Evolutionary conservation across 495 filamentous ascomycete species (phyloP).

Genomic region (Hypoxylon rickii): DNA sequence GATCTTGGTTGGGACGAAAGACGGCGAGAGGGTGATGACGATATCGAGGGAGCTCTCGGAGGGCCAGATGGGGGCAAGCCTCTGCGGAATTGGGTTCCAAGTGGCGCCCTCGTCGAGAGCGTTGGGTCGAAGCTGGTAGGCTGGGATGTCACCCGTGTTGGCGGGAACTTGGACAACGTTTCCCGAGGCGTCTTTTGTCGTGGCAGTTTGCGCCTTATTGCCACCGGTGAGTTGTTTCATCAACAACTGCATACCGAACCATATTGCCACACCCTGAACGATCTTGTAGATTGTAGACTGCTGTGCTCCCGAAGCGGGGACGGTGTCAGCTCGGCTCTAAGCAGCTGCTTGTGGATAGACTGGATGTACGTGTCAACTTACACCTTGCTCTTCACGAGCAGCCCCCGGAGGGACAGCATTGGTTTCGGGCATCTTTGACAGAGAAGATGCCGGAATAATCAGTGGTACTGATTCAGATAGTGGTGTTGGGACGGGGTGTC

Average conservation of each 20-base stretch:
- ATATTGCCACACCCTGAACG: conserved; percentile 46
- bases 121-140: conserved; percentile 67
- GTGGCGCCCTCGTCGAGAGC: conserved; percentile 61
- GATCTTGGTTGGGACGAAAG: conserved; percentile 69
- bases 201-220: conserved; percentile 53
- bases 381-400: conserved; percentile 44
- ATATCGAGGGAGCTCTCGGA: conserved; percentile 78
- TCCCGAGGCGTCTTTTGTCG: conserved; percentile 52
- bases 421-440: conserved; percentile 43
- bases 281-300: conserved; percentile 46
- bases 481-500: too few relatives aligned
- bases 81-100: conserved; percentile 75
- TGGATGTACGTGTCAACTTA: conserved; percentile 42
- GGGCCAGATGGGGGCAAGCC: conserved; percentile 87
- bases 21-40: conserved; percentile 79
- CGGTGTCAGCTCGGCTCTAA: conserved; percentile 35
- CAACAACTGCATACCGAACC: conserved; percentile 51
- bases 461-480: conserved; percentile 5
- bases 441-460: conserved; percentile 1
- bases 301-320: conserved; percentile 4
- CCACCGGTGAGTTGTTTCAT: conserved; percentile 52
- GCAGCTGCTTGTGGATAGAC: too few relatives aligned
- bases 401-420: conserved; percentile 35
- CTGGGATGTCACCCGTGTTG: conserved; percentile 58
- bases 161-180: conserved; percentile 50